Conservation (phyloP, 208 protist genomes). For the Polymyxa betae region DNA sequence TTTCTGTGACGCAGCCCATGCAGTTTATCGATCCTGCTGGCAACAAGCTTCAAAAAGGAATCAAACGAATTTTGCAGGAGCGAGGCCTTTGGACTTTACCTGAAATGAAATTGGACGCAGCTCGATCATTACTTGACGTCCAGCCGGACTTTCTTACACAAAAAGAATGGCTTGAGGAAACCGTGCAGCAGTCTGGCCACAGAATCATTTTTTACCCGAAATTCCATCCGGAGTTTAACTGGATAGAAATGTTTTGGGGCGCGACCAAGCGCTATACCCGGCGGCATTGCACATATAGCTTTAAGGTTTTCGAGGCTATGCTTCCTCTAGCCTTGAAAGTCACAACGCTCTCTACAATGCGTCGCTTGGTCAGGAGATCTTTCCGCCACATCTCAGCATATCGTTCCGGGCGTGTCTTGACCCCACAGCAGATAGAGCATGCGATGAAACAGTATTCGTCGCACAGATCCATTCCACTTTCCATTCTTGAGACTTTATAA, state of each 20-base stretch:
- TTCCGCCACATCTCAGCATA: background rate
- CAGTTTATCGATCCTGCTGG: background rate
- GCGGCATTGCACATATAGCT: background rate
- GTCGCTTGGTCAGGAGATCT: background rate
- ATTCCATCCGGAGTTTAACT: background rate
- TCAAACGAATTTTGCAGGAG: background rate
- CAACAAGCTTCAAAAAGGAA: background rate
- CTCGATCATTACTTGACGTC: background rate
- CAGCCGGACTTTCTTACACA: background rate
- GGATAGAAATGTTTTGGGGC: constrained; percentile 3
- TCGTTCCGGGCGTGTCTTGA: background rate
- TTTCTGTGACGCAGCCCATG: no score
- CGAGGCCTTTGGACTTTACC: background rate
- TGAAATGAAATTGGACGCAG: background rate
- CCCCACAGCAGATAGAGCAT: background rate
- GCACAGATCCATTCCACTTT: background rate
- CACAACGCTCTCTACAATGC: background rate
- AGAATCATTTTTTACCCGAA: background rate
- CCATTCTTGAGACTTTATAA: background rate
- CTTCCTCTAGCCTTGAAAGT: background rate
- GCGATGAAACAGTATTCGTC: background rate
- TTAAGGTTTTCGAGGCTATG: background rate
- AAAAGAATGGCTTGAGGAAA: background rate
- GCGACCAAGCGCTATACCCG: background rate
- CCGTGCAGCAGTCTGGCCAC: background rate